Evolutionary conservation across 2,329 filamentous ascomycete genomes (phyloP).

Genomic region (Thielaviopsis populi): DNA sequence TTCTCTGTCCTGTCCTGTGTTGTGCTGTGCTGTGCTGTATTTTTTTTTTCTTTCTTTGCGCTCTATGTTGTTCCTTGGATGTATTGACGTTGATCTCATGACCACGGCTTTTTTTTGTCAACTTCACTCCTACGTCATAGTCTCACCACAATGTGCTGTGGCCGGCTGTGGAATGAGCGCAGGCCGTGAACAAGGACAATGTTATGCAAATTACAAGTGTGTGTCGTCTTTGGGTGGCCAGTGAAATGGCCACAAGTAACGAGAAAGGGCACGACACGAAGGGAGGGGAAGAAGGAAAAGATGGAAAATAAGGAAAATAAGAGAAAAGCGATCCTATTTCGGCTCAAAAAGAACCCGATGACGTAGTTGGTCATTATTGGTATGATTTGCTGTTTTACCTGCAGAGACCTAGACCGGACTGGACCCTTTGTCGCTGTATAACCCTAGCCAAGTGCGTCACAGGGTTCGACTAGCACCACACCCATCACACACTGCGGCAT

Average conservation of each 20-base stretch:
- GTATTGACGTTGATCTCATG: background rate
- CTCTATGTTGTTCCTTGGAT: background rate
- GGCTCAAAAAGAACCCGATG: background rate
- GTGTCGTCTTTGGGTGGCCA: too few relatives aligned
- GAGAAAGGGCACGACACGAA: too few relatives aligned
- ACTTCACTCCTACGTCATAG: background rate
- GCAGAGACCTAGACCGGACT: background rate
- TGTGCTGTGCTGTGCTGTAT: too few relatives aligned
- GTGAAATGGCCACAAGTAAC: too few relatives aligned
- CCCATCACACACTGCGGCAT: too few relatives aligned
- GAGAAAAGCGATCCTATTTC: background rate
- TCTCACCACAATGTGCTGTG: background rate
- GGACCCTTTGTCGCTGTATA: background rate
- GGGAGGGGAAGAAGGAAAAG: too few relatives aligned
- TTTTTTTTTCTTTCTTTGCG: background rate
- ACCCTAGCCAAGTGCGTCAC: background rate
- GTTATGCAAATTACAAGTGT: too few relatives aligned
- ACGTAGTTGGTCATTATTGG: background rate
- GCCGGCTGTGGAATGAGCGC: background rate
- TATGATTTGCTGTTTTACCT: background rate
- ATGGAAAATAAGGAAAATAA: too few relatives aligned
- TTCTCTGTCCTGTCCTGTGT: too few relatives aligned
- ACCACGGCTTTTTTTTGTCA: background rate
- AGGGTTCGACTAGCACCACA: background rate
- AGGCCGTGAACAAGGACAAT: too few relatives aligned